Evolutionary conservation across 495 filamentous ascomycete species (phyloP).

Genomic region (Neurospora intermedia): DNA sequence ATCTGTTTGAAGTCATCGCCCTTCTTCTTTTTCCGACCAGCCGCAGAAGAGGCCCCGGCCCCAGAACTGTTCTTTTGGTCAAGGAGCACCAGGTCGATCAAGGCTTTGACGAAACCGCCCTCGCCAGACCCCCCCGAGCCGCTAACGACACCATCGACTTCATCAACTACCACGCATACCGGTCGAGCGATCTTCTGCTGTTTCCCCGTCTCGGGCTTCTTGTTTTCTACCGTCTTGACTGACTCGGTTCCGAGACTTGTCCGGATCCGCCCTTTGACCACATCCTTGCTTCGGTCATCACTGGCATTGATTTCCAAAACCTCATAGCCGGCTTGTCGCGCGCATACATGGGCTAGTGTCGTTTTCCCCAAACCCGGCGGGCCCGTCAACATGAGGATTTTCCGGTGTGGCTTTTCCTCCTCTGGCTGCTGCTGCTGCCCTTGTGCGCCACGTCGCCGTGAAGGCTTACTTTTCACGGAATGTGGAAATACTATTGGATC

Average conservation of each 20-base stretch:
- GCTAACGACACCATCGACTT: slow-evolving; percentile 85
- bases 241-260: slow-evolving; percentile 87
- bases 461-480: slow-evolving; percentile 42
- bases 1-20: slow-evolving; percentile 75
- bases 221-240: slow-evolving; percentile 68
- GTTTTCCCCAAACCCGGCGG: slow-evolving; percentile 94
- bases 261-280: slow-evolving; percentile 81
- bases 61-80: slow-evolving; percentile 69
- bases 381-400: slow-evolving; percentile 81
- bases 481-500: slow-evolving; percentile 86
- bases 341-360: slow-evolving; percentile 91
- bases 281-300: slow-evolving; percentile 62
- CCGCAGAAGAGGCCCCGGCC: slow-evolving; percentile 23
- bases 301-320: slow-evolving; percentile 83
- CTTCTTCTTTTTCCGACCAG: slow-evolving; percentile 40
- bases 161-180: slow-evolving; percentile 88
- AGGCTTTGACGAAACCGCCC: slow-evolving; percentile 87
- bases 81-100: slow-evolving; percentile 75
- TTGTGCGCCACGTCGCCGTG: slow-evolving; percentile 26
- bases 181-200: slow-evolving; percentile 68
- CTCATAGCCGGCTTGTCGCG: slow-evolving; percentile 88
- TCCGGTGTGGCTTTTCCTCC: slow-evolving; percentile 63
- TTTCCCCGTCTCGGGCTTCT: slow-evolving; percentile 43
- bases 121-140: slow-evolving; percentile 59
- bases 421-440: slow-evolving; percentile 29